These are phyloP conservation scores for Rhizoctonia solani DNA, from an alignment of 1,284 basidiomycete genomes.

Conservation along the genomic window DNA sequence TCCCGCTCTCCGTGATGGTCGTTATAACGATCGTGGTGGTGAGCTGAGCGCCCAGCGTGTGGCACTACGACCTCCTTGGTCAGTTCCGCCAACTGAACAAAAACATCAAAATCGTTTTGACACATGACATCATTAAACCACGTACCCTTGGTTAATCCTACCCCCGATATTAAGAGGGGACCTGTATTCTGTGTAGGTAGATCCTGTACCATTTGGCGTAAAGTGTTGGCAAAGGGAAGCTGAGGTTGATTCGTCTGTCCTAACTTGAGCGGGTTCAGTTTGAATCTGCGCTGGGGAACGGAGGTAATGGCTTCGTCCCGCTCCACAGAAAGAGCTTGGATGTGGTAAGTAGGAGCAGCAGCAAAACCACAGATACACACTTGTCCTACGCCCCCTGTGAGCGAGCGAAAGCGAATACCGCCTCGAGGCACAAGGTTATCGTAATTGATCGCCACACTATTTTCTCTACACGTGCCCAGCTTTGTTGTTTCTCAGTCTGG, in stretches of 20 bases:
- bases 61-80: slow-evolving; percentile 8
- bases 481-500: background rate
- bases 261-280: too few species aligned
- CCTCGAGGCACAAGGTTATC: slow-evolving; percentile 24
- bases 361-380: background rate
- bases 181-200: slow-evolving; percentile 25
- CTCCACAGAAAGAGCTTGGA: slow-evolving; percentile 20
- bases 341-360: slow-evolving; percentile 13
- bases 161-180: slow-evolving; percentile 28
- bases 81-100: slow-evolving; percentile 19
- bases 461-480: slow-evolving; percentile 20
- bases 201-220: slow-evolving; percentile 29
- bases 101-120: slow-evolving; percentile 18
- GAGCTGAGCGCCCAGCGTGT: background rate
- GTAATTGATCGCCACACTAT: slow-evolving; percentile 2
- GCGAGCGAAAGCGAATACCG: background rate
- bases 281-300: too few species aligned
- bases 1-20: background rate
- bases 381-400: background rate
- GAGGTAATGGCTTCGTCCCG: slow-evolving; percentile 24
- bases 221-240: slow-evolving; percentile 4
- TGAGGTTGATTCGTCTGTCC: too few species aligned
- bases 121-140: slow-evolving; percentile 35
- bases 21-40: background rate
- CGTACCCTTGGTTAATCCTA: slow-evolving; percentile 25